Conservation (phyloP, 2,329 filamentous ascomycete species). For the Endothia cerciana region DNA sequence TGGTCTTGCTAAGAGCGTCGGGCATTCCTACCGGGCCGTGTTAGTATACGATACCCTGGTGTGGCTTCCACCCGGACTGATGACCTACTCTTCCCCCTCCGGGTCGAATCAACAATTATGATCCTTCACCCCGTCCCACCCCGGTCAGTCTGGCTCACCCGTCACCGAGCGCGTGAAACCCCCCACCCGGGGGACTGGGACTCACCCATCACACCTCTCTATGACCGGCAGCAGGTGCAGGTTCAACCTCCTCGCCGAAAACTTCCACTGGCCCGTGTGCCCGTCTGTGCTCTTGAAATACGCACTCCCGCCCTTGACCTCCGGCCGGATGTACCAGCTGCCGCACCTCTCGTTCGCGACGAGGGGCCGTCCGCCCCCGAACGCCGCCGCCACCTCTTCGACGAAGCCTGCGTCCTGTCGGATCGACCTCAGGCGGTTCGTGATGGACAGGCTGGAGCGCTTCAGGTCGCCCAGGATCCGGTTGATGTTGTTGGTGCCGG, state of each 20-base stretch:
- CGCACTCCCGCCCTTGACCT: slow-evolving; percentile 69
- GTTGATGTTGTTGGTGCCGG: slow-evolving; percentile 60
- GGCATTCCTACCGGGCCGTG: slow-evolving; percentile 68
- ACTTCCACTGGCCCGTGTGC: slow-evolving; percentile 87
- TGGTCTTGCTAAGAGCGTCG: slow-evolving; percentile 89
- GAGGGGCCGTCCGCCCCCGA: slow-evolving; percentile 61
- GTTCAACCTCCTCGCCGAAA: slow-evolving; percentile 84
- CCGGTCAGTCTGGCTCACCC: neutral
- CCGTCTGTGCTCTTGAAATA: slow-evolving; percentile 99
- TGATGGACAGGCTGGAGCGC: slow-evolving; percentile 74
- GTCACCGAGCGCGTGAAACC: neutral
- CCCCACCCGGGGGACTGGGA: slow-evolving; percentile 8
- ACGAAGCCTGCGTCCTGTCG: slow-evolving; percentile 77
- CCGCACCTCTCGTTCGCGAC: slow-evolving; percentile 95
- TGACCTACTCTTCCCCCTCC: slow-evolving; percentile 77
- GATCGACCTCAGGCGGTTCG: slow-evolving; percentile 83
- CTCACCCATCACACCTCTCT: slow-evolving; percentile 67
- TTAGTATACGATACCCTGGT: neutral
- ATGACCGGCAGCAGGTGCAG: slow-evolving; percentile 76
- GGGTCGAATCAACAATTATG: slow-evolving; percentile 90
- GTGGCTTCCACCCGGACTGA: neutral
- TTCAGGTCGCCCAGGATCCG: slow-evolving; percentile 73
- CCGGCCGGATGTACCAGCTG: slow-evolving; percentile 85
- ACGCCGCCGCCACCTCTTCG: slow-evolving; percentile 57
- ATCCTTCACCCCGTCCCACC: slow-evolving; percentile 44